phyloP scores from a whole-genome alignment of 768 basidiomycete genomes.

The Pulveroboletus frians region DNA sequence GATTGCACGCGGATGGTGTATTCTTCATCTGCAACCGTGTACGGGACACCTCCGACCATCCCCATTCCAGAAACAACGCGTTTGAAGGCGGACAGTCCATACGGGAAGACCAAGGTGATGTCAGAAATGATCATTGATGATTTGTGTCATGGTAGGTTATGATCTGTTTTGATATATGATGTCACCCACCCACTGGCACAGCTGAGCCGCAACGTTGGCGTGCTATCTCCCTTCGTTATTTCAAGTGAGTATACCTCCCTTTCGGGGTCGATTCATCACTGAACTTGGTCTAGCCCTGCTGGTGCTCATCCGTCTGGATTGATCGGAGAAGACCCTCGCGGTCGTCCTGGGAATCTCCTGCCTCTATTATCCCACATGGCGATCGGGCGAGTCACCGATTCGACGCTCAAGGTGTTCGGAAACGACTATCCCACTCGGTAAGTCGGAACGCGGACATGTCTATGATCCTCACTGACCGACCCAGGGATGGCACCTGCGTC shows the following conservation, averaged over 20 bases:
- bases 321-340: constrained; percentile 96
- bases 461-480: not conserved
- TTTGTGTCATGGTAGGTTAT: constrained; percentile 63
- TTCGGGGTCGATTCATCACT: not conserved
- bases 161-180: not conserved
- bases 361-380: constrained; percentile 95
- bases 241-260: constrained; percentile 66
- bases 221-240: constrained; percentile 88
- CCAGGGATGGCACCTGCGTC: constrained; percentile 94
- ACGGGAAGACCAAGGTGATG: constrained; percentile 97
- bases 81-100: constrained; percentile 84
- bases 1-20: constrained; percentile 87
- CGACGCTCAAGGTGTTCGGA: constrained; percentile 80
- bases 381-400: constrained; percentile 73
- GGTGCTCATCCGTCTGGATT: constrained; percentile 95
- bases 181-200: constrained; percentile 26
- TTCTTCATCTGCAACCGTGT: constrained; percentile 97
- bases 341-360: constrained; percentile 90
- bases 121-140: constrained; percentile 87
- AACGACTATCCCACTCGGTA: constrained; percentile 95
- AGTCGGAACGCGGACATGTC: constrained; percentile 20
- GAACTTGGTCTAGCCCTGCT: constrained; percentile 61
- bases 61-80: constrained; percentile 93
- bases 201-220: constrained; percentile 71
- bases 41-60: constrained; percentile 86